Percentiles rank a stretch among this genome's conserved stretches.
These are phyloP conservation scores for Melampsora americana DNA, from an alignment of 1,284 basidiomycete species.

Conservation along the genomic window DNA sequence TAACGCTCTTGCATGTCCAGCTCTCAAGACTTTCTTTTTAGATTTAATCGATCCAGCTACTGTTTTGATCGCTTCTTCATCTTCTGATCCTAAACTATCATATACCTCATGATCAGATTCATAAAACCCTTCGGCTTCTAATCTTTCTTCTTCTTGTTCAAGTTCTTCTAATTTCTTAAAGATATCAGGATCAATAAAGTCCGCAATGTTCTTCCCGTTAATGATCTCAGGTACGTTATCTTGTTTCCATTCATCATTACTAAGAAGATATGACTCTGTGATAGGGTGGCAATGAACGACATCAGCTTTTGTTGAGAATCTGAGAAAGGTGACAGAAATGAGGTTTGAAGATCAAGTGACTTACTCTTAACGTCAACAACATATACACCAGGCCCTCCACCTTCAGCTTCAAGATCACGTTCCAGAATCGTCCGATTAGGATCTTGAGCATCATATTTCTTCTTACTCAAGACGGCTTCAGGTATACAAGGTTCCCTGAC, in stretches of 20 bases:
- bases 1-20: slow-evolving; percentile 82
- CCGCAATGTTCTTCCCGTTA: slow-evolving; percentile 97
- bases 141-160: slow-evolving; percentile 90
- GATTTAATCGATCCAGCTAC: slow-evolving; percentile 66
- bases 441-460: slow-evolving; percentile 82
- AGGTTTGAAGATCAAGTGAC: slow-evolving; percentile 50
- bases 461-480: slow-evolving; percentile 62
- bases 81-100: slow-evolving; percentile 59
- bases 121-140: slow-evolving; percentile 93
- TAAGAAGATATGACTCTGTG: slow-evolving; percentile 82
- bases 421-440: slow-evolving; percentile 68
- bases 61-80: slow-evolving; percentile 77
- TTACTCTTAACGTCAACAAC: slow-evolving; percentile 81
- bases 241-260: slow-evolving; percentile 90
- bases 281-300: neutral
- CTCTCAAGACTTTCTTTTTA: slow-evolving; percentile 66
- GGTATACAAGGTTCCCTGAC: slow-evolving; percentile 81
- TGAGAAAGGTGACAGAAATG: neutral
- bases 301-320: neutral
- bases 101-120: slow-evolving; percentile 73
- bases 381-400: slow-evolving; percentile 83
- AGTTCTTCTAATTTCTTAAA: slow-evolving; percentile 92
- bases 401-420: slow-evolving; percentile 74
- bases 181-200: slow-evolving; percentile 99
- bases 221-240: slow-evolving; percentile 94